Conservation (phyloP, 2,329 filamentous ascomycete species). For the Penicillium expansum region DNA sequence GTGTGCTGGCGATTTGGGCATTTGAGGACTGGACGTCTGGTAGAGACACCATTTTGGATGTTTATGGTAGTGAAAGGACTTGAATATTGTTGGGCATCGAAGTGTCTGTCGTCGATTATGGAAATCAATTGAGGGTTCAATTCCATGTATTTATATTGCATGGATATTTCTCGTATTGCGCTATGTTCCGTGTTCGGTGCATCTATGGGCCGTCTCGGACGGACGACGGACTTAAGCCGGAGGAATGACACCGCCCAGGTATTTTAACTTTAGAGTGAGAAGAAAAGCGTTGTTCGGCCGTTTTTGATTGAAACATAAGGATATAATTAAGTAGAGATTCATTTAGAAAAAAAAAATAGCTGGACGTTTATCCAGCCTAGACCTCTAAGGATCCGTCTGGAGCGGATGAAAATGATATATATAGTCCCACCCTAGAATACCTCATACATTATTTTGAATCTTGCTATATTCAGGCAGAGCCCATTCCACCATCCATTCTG, state of each 20-base stretch:
- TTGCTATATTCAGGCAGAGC: constrained; percentile 20
- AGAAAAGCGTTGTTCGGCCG: neutral
- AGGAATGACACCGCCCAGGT: neutral
- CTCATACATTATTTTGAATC: neutral
- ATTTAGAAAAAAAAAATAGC: too few species aligned
- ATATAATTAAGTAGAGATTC: neutral
- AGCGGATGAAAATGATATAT: neutral
- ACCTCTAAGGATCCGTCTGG: neutral
- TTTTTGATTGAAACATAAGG: neutral
- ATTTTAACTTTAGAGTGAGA: neutral
- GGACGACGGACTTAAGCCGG: neutral
- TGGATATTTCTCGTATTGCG: neutral
- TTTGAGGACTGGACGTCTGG: constrained; percentile 13
- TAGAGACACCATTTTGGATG: constrained; percentile 10
- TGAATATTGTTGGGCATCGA: neutral
- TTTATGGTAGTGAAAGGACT: neutral
- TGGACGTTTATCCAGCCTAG: too few species aligned
- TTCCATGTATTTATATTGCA: neutral
- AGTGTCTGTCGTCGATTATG: neutral
- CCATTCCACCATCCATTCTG: constrained; percentile 28
- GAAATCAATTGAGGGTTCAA: neutral
- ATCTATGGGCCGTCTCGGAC: neutral
- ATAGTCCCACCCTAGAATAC: neutral
- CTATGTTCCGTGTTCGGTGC: neutral
- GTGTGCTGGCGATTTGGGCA: constrained; percentile 12